Base-by-base conservation (phyloP, 1,139 yeast genomes). In the Geotrichum reessii region DNA sequence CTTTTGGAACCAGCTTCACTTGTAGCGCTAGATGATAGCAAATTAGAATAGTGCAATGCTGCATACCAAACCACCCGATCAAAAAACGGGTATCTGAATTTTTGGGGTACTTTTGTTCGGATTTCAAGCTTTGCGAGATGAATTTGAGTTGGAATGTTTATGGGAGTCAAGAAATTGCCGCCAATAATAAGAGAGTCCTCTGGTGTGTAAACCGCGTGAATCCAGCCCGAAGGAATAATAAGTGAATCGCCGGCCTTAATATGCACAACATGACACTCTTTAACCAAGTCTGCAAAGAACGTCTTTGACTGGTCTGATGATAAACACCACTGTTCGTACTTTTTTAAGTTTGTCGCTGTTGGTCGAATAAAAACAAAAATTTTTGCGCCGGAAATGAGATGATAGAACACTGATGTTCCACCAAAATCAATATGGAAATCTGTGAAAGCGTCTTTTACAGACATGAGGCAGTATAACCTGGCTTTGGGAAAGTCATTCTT, bases 341-440 rank as follows among this genome's bases (percentile, higher is more conserved):
- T 76, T 17, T 73, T 69, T 57, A 90, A 75, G 65, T 90, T 90
- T 8, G 71, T 66, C 1, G 74, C 72, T 0, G 95, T 82, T 1
- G 97, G 97, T 0, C 96, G 96, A 63, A 80, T 84, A 78, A 91
- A 81, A 53, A 90, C 72, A 66, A 91, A 91, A 28, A 84, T 79
- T 68, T 91, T 91, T 3, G 77, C 67, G 0, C 97, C 97, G 9
- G 78, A 74, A 22, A 92, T 74, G 2, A 91, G 84, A 9, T 93
- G 90, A 71, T 91, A 91, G 70, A 89, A 91, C 4, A 91, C 97
- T 0, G 93, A 87, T 0, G 97, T 88, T 0, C 97, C 97, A 1
- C 95, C 95, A 71, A 91, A 91, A 71, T 91, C 97, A 51, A 91
- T 78, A 69, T 91, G 97, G 71, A 90, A 91, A 69, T 91, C 97